A percentile compares a stretch with the other conserved stretches of the same genome.
Conservation (phyloP, 208 protist species). For the Trypanosoma brucei region DNA sequence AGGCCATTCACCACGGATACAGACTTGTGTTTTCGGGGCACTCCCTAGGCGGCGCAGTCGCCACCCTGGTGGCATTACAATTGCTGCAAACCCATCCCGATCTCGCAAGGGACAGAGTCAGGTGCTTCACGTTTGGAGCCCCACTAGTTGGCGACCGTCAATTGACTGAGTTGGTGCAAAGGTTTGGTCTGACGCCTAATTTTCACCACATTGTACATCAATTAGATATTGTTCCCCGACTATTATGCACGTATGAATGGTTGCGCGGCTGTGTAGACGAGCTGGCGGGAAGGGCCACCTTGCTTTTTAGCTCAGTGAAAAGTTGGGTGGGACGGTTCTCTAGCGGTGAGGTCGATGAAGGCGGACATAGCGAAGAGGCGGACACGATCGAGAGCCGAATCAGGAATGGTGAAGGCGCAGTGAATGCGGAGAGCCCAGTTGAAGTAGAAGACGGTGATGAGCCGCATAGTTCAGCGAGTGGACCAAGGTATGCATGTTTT, state of each 20-base stretch:
- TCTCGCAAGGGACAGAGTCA: slow-evolving; percentile 24
- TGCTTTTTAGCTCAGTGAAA: no score
- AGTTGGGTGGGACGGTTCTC: no score
- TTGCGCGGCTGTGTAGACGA: no score
- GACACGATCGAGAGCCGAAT: no score
- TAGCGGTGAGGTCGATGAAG: no score
- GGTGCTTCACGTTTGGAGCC: slow-evolving; percentile 60
- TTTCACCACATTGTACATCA: slow-evolving; percentile 78
- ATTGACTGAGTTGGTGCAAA: slow-evolving; percentile 44
- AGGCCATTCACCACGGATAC: slow-evolving; percentile 47
- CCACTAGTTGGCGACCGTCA: slow-evolving; percentile 71
- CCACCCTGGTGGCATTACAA: slow-evolving; percentile 53
- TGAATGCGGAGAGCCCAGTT: no score
- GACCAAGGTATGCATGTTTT: no score
- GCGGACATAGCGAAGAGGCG: no score
- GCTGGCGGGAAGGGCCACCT: no score
- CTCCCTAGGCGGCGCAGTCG: slow-evolving; percentile 70
- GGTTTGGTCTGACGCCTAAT: slow-evolving; percentile 39
- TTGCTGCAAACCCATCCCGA: slow-evolving; percentile 35
- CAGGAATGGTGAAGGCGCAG: no score
- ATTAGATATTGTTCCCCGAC: slow-evolving; percentile 64
- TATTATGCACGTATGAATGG: slow-evolving; percentile 40
- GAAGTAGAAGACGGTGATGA: no score
- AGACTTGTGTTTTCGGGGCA: slow-evolving; percentile 73
- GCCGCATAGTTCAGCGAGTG: no score